Percentiles rank a stretch among this genome's conserved stretches.
These are phyloP conservation scores for Clonostachys chloroleuca DNA, from an alignment of 2,329 filamentous ascomycete species.

Conservation along the genomic window DNA sequence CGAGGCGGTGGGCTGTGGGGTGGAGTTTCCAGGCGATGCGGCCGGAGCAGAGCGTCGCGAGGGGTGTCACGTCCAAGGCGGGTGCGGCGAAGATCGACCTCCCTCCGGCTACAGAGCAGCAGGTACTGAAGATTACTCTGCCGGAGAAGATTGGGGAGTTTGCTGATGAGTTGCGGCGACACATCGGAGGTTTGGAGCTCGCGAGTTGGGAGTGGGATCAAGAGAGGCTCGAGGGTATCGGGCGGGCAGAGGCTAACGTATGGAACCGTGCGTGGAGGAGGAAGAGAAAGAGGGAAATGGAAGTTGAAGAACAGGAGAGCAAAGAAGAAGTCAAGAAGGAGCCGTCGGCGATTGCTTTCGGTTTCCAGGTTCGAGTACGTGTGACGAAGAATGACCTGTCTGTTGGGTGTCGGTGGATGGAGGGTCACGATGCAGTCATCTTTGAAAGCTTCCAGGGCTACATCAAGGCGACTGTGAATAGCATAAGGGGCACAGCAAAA, in stretches of 20 bases:
- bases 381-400: constrained; percentile 31
- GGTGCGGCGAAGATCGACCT: constrained; percentile 30
- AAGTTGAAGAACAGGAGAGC: constrained; percentile 22
- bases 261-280: constrained; percentile 75
- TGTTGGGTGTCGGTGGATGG: constrained; percentile 56
- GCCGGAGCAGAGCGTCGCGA: constrained; percentile 45
- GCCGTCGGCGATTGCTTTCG: constrained; percentile 37
- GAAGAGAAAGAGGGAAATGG: constrained; percentile 48
- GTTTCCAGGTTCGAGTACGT: constrained; percentile 51
- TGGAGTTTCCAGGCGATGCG: constrained; percentile 77
- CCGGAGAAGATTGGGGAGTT: constrained; percentile 14
- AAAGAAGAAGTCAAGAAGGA: constrained; percentile 7
- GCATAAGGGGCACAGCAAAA: no score
- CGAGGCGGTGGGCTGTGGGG: constrained; percentile 79
- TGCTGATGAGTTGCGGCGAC: constrained; percentile 27
- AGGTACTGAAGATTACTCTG: constrained; percentile 24
- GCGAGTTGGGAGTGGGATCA: constrained; percentile 60
- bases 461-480: constrained; percentile 42
- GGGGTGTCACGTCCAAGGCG: constrained; percentile 27
- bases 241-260: constrained; percentile 65
- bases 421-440: constrained; percentile 66
- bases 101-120: constrained; percentile 33
- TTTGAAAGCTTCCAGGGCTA: constrained; percentile 90
- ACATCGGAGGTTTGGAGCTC: constrained; percentile 54
- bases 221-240: constrained; percentile 48